Evolutionary conservation across 176 grass and related monocot genomes (phyloP), one percentile per base, ranked within the genome.

Genomic region (Hordeum marinum): DNA sequence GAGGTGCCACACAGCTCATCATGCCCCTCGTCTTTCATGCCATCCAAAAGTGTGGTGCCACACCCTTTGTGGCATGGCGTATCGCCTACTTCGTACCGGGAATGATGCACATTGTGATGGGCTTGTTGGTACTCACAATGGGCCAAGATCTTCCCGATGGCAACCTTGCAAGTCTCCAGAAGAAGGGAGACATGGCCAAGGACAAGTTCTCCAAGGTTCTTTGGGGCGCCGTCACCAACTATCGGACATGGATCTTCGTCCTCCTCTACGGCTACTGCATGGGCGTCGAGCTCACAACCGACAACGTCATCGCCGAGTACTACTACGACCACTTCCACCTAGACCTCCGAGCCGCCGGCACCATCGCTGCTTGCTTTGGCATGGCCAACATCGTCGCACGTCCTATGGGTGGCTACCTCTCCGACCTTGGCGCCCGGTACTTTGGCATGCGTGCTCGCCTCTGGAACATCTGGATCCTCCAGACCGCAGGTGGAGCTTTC

Each of bases 251-350:
- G 95, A 77, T 95, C 67, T 95, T 98, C 17, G 95, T 93, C 3
- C 82, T 98, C 8, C 82, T 98, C 26, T 98, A 98, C 46, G 92
- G 95, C n/a, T 98, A 98, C 75, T 75, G 46, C 82, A 98, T 98
- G 95, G 95, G 92, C 3, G 95, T 98, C 5, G 90, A 98, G 89
- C 89, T 98, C 14, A 98, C 92, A 20, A 98, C 92, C 17, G 91
- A 95, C 80, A 98, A 98, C 17, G 91, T 98, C 61, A 98, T 98
- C 77, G 90, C 92, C 3, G 95, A 98, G 82, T 98, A 98, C 77
- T 90, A 75, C 83, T 98, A 80, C 60, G 95, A 98, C 62, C 85
- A 42, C 12, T 98, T 98, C 86, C 76, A 93, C 67, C 91, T 98
- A 8, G 87, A 95, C 80, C 92, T 98, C 6, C 89, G 92, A 1